Percentiles rank a stretch among this genome's conserved stretches.
Evolutionary conservation across 805 yeast genomes (phyloP).

Genomic region (Metschnikowia santaceciliae): DNA sequence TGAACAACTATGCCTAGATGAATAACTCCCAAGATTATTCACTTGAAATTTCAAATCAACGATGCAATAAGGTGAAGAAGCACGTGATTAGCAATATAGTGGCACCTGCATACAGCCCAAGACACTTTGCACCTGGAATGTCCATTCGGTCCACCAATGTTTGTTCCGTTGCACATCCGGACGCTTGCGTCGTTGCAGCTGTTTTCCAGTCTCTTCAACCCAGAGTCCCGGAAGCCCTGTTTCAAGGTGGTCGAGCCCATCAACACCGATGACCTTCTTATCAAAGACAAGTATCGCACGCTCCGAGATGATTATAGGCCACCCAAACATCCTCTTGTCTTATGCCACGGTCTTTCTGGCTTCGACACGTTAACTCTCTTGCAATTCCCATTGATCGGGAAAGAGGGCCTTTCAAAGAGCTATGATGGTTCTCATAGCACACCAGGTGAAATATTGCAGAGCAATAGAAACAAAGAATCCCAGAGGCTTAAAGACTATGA

Average conservation of each 20-base stretch:
- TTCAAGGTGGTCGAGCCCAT: constrained; percentile 1
- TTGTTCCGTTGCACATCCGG: constrained; percentile 6
- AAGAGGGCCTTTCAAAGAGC: constrained; percentile 7
- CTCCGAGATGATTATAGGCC: constrained; percentile 44
- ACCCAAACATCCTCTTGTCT: constrained; percentile 69
- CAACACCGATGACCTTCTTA: constrained; percentile 18
- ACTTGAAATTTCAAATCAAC: no score
- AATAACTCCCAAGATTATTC: no score
- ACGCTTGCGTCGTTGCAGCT: constrained; percentile 8
- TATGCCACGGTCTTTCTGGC: constrained; percentile 87
- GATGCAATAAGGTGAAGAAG: no score
- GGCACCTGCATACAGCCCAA: neutral
- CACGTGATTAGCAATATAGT: neutral
- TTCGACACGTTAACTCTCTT: constrained; percentile 48
- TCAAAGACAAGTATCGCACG: constrained; percentile 27
- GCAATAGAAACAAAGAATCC: neutral
- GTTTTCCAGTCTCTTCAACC: neutral
- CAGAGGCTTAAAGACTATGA: constrained; percentile 10
- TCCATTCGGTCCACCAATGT: neutral
- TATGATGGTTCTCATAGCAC: constrained; percentile 8
- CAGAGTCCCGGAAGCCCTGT: neutral
- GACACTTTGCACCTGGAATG: neutral
- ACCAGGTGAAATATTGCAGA: neutral
- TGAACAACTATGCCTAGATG: no score
- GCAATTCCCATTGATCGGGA: constrained; percentile 13